Evolutionary conservation across 345 rosid genomes (phyloP).

Genomic region (Pelargonium nanum): DNA sequence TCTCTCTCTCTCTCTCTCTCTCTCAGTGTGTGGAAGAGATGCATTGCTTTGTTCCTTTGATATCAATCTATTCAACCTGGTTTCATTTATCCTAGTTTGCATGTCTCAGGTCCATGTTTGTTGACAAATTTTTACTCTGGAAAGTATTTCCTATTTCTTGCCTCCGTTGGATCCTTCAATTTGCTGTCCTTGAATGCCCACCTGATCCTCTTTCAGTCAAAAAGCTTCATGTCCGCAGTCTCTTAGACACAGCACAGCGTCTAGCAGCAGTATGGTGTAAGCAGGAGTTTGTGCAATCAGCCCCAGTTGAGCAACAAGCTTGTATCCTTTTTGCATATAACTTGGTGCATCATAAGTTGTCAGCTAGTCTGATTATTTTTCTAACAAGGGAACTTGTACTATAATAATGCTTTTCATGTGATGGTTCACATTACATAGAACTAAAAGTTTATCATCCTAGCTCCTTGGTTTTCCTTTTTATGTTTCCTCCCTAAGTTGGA

Average conservation of each 20-base stretch:
- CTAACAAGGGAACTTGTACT: background rate
- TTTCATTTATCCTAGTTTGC: slow-evolving; percentile 5
- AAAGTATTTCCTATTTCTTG: slow-evolving; percentile 82
- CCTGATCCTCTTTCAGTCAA: slow-evolving; percentile 35
- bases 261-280: slow-evolving; percentile 70
- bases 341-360: background rate
- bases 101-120: slow-evolving; percentile 58
- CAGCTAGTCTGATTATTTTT: background rate
- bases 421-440: background rate
- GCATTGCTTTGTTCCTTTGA: background rate
- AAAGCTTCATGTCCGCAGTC: slow-evolving; percentile 32
- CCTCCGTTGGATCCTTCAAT: slow-evolving; percentile 84
- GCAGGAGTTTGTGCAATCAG: slow-evolving; percentile 62
- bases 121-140: slow-evolving; percentile 88
- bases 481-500: background rate
- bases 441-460: background rate
- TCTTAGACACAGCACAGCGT: slow-evolving; percentile 47
- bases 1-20: background rate
- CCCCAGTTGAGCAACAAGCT: slow-evolving; percentile 81
- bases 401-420: background rate
- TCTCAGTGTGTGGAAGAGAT: background rate
- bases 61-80: background rate
- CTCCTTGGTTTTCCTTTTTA: background rate
- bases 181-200: slow-evolving; percentile 65
- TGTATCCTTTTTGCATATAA: slow-evolving; percentile 54